These are phyloP conservation scores for Coemansia guatemalensis DNA, from an alignment of 192 early-diverging fungal genomes.

Conservation along the genomic window DNA sequence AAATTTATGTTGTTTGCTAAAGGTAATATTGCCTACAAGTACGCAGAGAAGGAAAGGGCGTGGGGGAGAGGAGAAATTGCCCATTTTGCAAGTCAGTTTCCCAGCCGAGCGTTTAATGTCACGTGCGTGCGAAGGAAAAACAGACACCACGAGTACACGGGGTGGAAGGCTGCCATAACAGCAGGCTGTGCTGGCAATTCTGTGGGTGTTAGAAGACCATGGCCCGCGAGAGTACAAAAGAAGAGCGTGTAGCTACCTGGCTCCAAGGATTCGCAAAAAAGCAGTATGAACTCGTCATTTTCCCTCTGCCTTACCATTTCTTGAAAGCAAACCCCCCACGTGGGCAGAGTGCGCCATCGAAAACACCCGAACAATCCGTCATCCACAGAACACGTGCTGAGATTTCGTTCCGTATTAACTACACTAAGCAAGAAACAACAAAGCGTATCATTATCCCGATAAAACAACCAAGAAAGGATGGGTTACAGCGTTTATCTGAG, in stretches of 20 bases:
- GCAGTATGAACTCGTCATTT: not conserved
- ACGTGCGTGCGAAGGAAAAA: constrained; percentile 2
- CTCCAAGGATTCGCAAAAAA: not conserved
- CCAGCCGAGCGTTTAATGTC: not conserved
- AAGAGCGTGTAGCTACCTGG: too few relatives aligned
- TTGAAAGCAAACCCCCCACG: not conserved
- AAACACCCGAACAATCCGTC: not conserved
- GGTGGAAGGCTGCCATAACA: not conserved
- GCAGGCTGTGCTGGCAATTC: not conserved
- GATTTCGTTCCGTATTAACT: not conserved
- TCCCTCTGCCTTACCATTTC: not conserved
- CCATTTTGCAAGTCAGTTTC: not conserved
- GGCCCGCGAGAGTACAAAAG: not conserved
- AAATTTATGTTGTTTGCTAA: not conserved
- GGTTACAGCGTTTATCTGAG: constrained; percentile 34
- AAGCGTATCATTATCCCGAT: not conserved
- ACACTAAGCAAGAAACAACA: not conserved
- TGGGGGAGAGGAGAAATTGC: not conserved
- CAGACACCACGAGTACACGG: not conserved
- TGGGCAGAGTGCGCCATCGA: not conserved
- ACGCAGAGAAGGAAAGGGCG: not conserved
- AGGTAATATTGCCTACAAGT: constrained; percentile 4
- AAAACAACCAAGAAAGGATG: not conserved
- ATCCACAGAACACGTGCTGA: not conserved
- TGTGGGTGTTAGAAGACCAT: not conserved